Evolutionary conservation across 805 yeast genomes (phyloP).

Genomic region (Yamadazyma kitorensis): DNA sequence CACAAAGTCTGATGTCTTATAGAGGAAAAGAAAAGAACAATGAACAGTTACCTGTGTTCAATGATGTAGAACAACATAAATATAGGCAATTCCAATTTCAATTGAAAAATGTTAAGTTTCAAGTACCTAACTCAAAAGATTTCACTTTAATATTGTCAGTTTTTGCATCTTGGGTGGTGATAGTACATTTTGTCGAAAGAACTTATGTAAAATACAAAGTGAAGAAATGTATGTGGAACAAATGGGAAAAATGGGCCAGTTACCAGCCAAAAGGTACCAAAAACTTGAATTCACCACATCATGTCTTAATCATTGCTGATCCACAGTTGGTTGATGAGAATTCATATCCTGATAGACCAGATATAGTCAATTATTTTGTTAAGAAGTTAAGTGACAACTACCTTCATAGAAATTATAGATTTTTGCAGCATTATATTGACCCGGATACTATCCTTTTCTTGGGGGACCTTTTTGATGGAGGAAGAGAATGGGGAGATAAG

Average conservation of each 20-base stretch:
- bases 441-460: conserved; percentile 79
- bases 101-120: no score
- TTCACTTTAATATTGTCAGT: no score
- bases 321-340: conserved; percentile 90
- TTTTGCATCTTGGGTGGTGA: conserved; percentile 22
- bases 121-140: no score
- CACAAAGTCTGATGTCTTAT: conserved; percentile 15
- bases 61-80: no score
- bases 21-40: conserved; percentile 18
- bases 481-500: conserved; percentile 74
- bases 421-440: conserved; percentile 52
- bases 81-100: no score
- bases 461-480: conserved; percentile 95
- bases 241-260: conserved; percentile 68
- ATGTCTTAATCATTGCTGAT: conserved; percentile 72
- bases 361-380: conserved; percentile 51
- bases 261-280: no score
- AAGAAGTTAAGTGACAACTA: conserved; percentile 70
- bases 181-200: conserved; percentile 32
- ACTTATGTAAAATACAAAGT: conserved; percentile 23
- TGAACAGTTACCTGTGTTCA: conserved; percentile 5
- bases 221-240: conserved; percentile 49
- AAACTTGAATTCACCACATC: conserved; percentile 36
- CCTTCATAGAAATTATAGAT: conserved; percentile 70
- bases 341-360: conserved; percentile 76